Evolutionary conservation across 2,329 filamentous ascomycete genomes (phyloP), one percentile per base, ranked within the genome.

Genomic region (Cladosporium sp.): DNA sequence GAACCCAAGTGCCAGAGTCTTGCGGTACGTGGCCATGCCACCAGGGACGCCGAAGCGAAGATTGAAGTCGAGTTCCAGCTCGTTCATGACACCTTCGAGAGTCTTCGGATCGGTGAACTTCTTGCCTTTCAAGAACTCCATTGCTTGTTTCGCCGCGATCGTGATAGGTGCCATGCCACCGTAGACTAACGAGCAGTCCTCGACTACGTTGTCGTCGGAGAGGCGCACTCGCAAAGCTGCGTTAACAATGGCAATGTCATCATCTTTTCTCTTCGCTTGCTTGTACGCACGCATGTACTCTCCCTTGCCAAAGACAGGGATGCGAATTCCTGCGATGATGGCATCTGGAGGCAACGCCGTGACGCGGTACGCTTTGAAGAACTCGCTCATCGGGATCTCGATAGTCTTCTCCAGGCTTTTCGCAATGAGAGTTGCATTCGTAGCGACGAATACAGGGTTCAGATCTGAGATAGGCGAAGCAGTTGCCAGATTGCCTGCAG

Each of bases 201-300:
- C 84, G 6, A 98, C 91, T 1, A 87, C 76, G 49, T 94, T 86
- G 1, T 84, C 83, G 2, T 90, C 85, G 46, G 89, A 85, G 2
- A 98, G 79, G 5, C 85, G 86, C 5, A 98, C 84, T 39, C 92
- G 87, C 65, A 98, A 79, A 1, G 94, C 93, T 30, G 91, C 88
- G 58, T 96, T 98, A 26, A 98, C 95, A 72, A 99, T 98, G 2
- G 95, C 95, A 75, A 99, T 98, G 75, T 99, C 95, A 73, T 99
- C 95, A 72, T 99, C 95, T 76, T 98, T 98, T 70, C 95, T 84
- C 82, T 99, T 99, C 0, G 95, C 88, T 77, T 98, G 94, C 79
- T 99, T 99, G 79, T 97, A 98, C 0, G 94, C 89, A 51, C 91
- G 86, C 76, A 97, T 90, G 75, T 89, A 92, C 75, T 98, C 95